Base-by-base conservation (phyloP, 352 stramenopile genomes). In the Ophiocytium majus region DNA sequence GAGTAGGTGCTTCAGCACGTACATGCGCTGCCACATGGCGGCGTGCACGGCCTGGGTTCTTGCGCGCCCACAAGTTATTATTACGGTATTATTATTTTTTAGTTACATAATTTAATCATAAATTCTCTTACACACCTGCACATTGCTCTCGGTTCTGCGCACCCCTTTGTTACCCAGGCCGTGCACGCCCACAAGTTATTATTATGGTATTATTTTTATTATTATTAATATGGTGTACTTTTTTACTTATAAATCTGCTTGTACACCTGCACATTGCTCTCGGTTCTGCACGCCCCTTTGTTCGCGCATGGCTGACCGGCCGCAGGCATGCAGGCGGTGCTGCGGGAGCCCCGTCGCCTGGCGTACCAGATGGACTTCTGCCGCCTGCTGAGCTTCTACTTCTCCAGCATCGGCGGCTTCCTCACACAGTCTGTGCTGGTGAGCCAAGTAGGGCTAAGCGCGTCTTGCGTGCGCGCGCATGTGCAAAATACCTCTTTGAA, bases 281-380 rank as follows among this genome's bases (percentile, higher is more conserved):
- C n/a, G n/a, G n/a, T n/a, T n/a, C n/a, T n/a, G n/a, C 28, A 76
- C 64, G 28, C 64, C 33, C 5, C 17, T 76, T 14, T 36, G 17
- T 36, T 36, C 64, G 64, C 64, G 33, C 64, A 10, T 76, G 28
- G 10, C 5, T 81, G 35, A 5, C 64, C 5, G 5, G 43, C n/a
- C n/a, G 14, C 33, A 36, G 64, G 64, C 64, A 76, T 81, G 32
- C 81, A 88, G 80, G 81, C 80, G 9, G 81, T 80, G 5, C 82
- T 64, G 0, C 49, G 85, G 76, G 85, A 88, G 63, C 81, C 86
- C 17, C n/a, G 10, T 37, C 71, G 85, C 19, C 82, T 88, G 31
- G 85, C 85, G 28, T 80, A 83, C 23, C 85, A 88, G 85, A 71
- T 88, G 28, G 85, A 88, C 80, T 81, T 88, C 49, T 85, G 82